Base-by-base conservation (phyloP, 192 early-diverging fungal species). In the Linnemannia schmuckeri region DNA sequence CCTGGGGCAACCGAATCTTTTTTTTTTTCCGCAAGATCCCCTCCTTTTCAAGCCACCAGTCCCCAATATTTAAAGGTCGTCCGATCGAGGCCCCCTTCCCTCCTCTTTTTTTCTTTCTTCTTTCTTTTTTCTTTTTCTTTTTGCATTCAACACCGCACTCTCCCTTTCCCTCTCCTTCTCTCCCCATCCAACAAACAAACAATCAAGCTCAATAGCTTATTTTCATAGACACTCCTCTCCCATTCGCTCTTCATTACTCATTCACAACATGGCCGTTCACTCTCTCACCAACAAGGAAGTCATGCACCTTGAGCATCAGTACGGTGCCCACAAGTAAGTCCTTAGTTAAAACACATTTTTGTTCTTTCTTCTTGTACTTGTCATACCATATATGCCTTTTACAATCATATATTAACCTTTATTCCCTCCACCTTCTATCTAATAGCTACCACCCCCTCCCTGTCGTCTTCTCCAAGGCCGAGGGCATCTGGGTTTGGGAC, bases 401-500 rank as follows among this genome's bases (percentile, higher is more conserved):
- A 40, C 35, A 18, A 20, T 35, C 61, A 30, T 24, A 66, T 66
- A 66, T 33, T 66, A 35, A 49, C 74, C 18, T 17, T 33, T 66
- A 37, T 69, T 22, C 27, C 35, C 41, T 41, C 2, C 46, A 46
- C 30, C 35, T 49, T 70, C 1, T 52, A 17, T 49, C 63, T n/a
- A 41, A 41, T 77, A 95, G 94, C 93, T 99, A 99, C 89, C 98
- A 99, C 88, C 98, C 98, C 35, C 90, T 99, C 49, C 97, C 97
- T 13, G 95, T 98, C 3, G 98, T 99, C 54, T 96, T 98, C 85
- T 86, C 94, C 80, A 93, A 93, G 75, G 98, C 94, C 49, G 47
- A 97, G 85, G 98, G 98, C 20, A 93, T 96, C 22, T 93, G 96
- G 89, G 97, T 99, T 71, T 97, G 95, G 95, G 98, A 99, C 85